Percentiles rank a stretch among this genome's conserved stretches.
Conservation (phyloP, 1,139 yeast species). For the Geotrichum klebahnii region DNA sequence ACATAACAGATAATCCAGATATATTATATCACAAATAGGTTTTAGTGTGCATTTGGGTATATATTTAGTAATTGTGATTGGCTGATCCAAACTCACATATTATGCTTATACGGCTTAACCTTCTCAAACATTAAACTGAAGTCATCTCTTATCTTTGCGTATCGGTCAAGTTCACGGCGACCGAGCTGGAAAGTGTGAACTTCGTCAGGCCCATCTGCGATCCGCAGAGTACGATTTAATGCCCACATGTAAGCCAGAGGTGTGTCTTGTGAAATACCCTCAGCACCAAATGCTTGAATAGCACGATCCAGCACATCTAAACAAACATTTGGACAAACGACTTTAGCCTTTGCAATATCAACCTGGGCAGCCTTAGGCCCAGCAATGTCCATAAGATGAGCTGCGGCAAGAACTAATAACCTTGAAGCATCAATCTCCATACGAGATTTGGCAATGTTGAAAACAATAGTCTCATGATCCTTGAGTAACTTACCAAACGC, state of each 20-base stretch:
- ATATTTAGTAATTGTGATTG: background rate
- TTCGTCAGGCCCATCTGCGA: constrained; percentile 77
- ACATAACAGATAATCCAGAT: too few species aligned
- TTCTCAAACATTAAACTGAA: constrained; percentile 12
- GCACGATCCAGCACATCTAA: constrained; percentile 60
- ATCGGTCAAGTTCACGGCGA: constrained; percentile 40
- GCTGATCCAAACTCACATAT: background rate
- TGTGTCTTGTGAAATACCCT: constrained; percentile 61
- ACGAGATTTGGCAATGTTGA: constrained; percentile 53
- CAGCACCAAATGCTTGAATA: constrained; percentile 66
- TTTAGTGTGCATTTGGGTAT: background rate
- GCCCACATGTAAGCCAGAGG: constrained; percentile 58
- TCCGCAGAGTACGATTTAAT: constrained; percentile 55
- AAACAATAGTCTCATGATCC: constrained; percentile 52
- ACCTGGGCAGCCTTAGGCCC: constrained; percentile 55
- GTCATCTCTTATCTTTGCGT: constrained; percentile 11
- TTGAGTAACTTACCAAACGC: constrained; percentile 58
- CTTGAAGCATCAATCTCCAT: constrained; percentile 58
- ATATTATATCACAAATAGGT: too few species aligned
- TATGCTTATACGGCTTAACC: constrained; percentile 2
- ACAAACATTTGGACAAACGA: constrained; percentile 59
- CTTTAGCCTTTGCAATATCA: constrained; percentile 67
- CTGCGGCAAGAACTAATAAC: constrained; percentile 60
- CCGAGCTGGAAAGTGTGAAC: constrained; percentile 64
- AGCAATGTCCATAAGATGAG: constrained; percentile 56